Evolutionary conservation across 2,329 filamentous ascomycete genomes (phyloP), one percentile per base, ranked within the genome.

Genomic region (Fusarium albosuccineum): DNA sequence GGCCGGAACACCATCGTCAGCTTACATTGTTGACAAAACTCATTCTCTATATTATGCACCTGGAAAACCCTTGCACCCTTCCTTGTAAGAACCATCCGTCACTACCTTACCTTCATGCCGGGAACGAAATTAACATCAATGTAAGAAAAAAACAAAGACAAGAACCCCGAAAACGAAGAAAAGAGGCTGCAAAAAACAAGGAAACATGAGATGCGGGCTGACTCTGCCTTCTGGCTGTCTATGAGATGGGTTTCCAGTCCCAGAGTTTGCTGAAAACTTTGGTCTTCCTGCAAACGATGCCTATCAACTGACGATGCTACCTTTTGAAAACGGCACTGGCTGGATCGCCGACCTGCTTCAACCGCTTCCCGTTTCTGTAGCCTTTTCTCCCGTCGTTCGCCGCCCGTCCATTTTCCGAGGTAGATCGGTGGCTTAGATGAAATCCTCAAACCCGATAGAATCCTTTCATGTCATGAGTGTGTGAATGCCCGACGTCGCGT

Each of bases 21-120:
- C 60, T 59, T 64, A 68, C 62, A 64, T 64, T 61, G 61, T 22
- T 62, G 62, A 66, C 65, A 57, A 73, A 72, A 60, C 48, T 66
- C 67, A 73, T 68, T 73, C 65, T 73, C 71, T 73, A 72, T 70
- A 66, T 72, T 73, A 73, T 73, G 71, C 71, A 73, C 70, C 71
- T 60, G 51, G 68, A 67, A 69, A 73, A 57, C 60, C 64, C 67
- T 69, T 67, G 49, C 68, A 70, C 68, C 66, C 29, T 26, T 34
- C 33, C 54, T 51, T 67, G 61, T 66, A 65, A 67, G 61, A 71
- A 58, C 56, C 62, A 54, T 60, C 68, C 64, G 54, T 71, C 70
- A 73, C 71, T 72, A 64, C 71, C 66, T 70, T 68, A 68, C 67
- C 66, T 70, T 65, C 62, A 66, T 71, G 64, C 66, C 66, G 59